Conservation (phyloP, 257 asterid genomes). For the Solanum habrochaites region DNA sequence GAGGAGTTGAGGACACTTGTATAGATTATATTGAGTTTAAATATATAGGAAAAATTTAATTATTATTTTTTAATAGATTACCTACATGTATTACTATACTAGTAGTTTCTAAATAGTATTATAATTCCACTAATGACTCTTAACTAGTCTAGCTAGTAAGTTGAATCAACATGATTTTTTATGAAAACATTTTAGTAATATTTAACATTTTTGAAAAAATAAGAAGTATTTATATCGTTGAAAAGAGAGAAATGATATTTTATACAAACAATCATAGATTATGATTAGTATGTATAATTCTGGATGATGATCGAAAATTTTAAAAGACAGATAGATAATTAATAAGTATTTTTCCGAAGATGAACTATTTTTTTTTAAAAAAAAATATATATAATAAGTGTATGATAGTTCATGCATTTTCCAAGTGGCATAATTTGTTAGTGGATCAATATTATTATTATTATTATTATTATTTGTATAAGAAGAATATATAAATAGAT, state of each 20-base stretch:
- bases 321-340: too few relatives aligned
- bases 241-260: neutral
- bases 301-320: neutral
- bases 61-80: too few relatives aligned
- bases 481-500: neutral
- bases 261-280: too few relatives aligned
- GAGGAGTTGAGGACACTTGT: neutral
- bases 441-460: too few relatives aligned
- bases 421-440: neutral
- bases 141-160: neutral
- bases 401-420: neutral
- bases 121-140: neutral
- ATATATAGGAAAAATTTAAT: too few relatives aligned
- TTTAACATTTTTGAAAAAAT: too few relatives aligned
- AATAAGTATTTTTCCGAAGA: too few relatives aligned
- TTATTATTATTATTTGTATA: neutral
- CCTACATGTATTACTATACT: too few relatives aligned
- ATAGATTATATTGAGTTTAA: neutral
- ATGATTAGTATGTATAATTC: accelerated
- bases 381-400: too few relatives aligned
- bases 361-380: too few relatives aligned
- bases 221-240: too few relatives aligned
- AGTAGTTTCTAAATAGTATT: neutral
- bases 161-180: neutral
- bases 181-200: too few relatives aligned